A percentile compares a stretch with the other conserved stretches of the same genome.
These are phyloP conservation scores for Fusarium lyarnte DNA, from an alignment of 2,329 filamentous ascomycete genomes.

Conservation along the genomic window DNA sequence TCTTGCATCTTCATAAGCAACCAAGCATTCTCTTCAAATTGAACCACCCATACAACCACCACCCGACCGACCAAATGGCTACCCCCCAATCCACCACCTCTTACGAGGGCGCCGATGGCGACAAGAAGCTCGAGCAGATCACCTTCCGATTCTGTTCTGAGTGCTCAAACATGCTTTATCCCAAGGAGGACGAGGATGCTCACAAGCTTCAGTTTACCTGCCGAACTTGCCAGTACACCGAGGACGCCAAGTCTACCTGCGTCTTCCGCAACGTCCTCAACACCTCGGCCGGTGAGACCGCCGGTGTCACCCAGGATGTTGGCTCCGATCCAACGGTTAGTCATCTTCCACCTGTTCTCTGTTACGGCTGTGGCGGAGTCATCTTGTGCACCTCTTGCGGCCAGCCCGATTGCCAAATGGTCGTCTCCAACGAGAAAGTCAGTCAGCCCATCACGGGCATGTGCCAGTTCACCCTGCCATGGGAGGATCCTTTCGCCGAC, in stretches of 20 bases:
- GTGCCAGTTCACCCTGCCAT: conserved; percentile 44
- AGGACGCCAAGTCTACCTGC: conserved; percentile 86
- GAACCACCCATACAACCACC: conserved; percentile 8
- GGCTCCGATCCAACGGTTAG: conserved; percentile 98
- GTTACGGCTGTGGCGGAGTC: conserved; percentile 58
- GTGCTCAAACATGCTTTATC: conserved; percentile 98
- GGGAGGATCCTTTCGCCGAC: conserved; percentile 49
- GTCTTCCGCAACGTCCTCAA: conserved; percentile 96
- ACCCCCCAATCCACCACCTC: conserved; percentile 63
- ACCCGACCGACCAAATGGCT: conserved; percentile 57
- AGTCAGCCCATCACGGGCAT: conserved; percentile 43
- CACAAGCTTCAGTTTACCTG: conserved; percentile 94
- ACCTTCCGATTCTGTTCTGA: conserved; percentile 98
- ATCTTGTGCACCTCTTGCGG: conserved; percentile 56
- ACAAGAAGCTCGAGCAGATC: conserved; percentile 78
- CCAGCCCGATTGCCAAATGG: conserved; percentile 39
- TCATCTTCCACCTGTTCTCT: conserved; percentile 60
- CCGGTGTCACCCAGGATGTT: conserved; percentile 97
- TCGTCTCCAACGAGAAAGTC: conserved; percentile 26
- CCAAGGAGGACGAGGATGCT: conserved; percentile 87
- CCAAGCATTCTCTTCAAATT: conserved; percentile 11
- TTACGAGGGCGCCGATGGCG: conserved; percentile 53
- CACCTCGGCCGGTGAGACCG: conserved; percentile 91
- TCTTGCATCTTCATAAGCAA: conserved; percentile 7
- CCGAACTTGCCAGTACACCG: conserved; percentile 92